Base-by-base conservation (phyloP, 306 rosid species). In the Boehmeria nivea region DNA sequence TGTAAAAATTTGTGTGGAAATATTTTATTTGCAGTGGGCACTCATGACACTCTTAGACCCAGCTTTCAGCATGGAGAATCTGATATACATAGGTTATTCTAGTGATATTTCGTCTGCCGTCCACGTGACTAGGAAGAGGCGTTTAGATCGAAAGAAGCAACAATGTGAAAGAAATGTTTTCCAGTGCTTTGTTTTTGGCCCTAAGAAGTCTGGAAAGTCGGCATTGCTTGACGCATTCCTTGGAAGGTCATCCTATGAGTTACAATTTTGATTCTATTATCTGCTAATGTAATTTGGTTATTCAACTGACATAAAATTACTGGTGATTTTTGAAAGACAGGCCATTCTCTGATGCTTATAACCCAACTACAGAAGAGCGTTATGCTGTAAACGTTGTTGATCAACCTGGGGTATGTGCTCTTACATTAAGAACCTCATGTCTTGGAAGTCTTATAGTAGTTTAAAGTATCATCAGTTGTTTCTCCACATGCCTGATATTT, bases 131-230 rank as follows among this genome's bases (percentile, higher is more conserved):
- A 78, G 90, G 75, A 88, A 49, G 86, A 69, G 90, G 20, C 89
- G 90, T 37, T 28, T 66, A 61, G 99, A 93, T 74, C 89, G 95
- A 57, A 93, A 93, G 78, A 87, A 79, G 72, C 95, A 93, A 51
- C 87, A 43, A 19, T 77, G 88, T 15, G 99, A 93, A 12, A 76
- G 96, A 76, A 83, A 70, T 57, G 95, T 85, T 54, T 70, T 82
- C 73, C 99, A 87, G 51, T 93, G 99, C 82, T 85, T 83, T 57
- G 95, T 93, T 44, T 93, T 93, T 62, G 99, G 99, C 70, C 89
- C 99, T 59, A 83, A 79, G 78, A 81, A 77, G 68, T 79, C 99
- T 8, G 99, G 99, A 52, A 93, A 93, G 55, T 93, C 99, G 67
- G 83, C 90, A 33, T 64, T 93, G 28, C 70, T 93, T 69, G 94